phyloP scores from a whole-genome alignment of 192 early-diverging fungal genomes.

The Spinellus fusiger region DNA sequence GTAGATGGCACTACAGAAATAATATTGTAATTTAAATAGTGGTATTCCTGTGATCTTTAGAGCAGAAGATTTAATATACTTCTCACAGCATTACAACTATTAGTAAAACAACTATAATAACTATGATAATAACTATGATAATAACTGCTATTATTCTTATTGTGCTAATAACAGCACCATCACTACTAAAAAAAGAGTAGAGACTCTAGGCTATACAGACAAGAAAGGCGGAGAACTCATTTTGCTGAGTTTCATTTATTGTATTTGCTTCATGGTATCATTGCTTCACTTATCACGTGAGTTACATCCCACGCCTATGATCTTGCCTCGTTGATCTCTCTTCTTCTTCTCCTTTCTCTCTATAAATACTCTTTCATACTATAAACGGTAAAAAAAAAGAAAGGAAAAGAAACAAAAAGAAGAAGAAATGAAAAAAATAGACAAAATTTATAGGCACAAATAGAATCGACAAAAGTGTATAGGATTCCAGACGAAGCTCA shows the following conservation, averaged over 20 bases:
- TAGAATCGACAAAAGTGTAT: background rate
- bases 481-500: background rate
- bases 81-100: too few species aligned
- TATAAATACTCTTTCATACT: too few species aligned
- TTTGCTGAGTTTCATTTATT: too few species aligned
- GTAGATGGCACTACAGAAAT: too few species aligned
- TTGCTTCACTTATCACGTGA: background rate
- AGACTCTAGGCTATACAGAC: background rate
- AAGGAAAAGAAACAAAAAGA: background rate
- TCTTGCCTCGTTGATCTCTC: background rate
- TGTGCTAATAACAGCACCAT: background rate
- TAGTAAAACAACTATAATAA: background rate
- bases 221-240: background rate
- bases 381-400: background rate
- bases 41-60: too few species aligned
- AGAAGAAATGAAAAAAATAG: background rate
- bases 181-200: background rate
- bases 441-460: background rate
- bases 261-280: background rate
- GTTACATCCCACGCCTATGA: background rate
- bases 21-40: too few species aligned
- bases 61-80: too few species aligned
- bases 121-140: background rate
- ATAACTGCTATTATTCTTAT: too few species aligned
- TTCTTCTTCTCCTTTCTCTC: background rate